Evolutionary conservation across 2,329 filamentous ascomycete species (phyloP).

Genomic region (Exserohilum turcica): DNA sequence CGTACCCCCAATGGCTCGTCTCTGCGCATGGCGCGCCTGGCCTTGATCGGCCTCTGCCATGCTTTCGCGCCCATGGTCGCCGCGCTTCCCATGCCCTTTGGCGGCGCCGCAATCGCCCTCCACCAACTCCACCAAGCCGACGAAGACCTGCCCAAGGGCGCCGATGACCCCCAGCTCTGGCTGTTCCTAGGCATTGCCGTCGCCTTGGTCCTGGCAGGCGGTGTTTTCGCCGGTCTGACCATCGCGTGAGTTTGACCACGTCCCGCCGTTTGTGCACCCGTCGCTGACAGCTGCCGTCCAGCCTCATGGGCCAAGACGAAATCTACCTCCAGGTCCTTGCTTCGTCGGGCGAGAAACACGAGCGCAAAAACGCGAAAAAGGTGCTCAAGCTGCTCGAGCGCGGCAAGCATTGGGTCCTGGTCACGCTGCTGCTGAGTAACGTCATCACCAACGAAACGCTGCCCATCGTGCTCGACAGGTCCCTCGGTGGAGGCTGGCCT

Average conservation of each 20-base stretch:
- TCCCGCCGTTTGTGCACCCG: slow-evolving; percentile 9
- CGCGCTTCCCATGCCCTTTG: slow-evolving; percentile 41
- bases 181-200: slow-evolving; percentile 79
- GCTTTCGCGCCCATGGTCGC: slow-evolving; percentile 40
- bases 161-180: slow-evolving; percentile 71
- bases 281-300: slow-evolving; percentile 41
- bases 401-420: slow-evolving; percentile 98
- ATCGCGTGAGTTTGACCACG: slow-evolving; percentile 66
- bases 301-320: slow-evolving; percentile 78
- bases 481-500: slow-evolving; percentile 90
- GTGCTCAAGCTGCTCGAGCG: slow-evolving; percentile 80
- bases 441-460: slow-evolving; percentile 95
- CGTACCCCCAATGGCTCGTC: slow-evolving; percentile 39
- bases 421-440: slow-evolving; percentile 91
- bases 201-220: slow-evolving; percentile 81
- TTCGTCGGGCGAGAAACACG: slow-evolving; percentile 80
- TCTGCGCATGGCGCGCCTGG: slow-evolving; percentile 30
- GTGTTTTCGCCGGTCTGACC: slow-evolving; percentile 92
- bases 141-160: slow-evolving; percentile 40
- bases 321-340: slow-evolving; percentile 96
- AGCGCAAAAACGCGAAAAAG: slow-evolving; percentile 81
- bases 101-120: slow-evolving; percentile 27
- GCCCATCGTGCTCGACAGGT: slow-evolving; percentile 92
- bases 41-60: slow-evolving; percentile 39
- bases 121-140: slow-evolving; percentile 21